A percentile compares a stretch with the other conserved stretches of the same genome.
Evolutionary conservation across 2,329 filamentous ascomycete species (phyloP).

Genomic region (Basipetospora chlamydospora): DNA sequence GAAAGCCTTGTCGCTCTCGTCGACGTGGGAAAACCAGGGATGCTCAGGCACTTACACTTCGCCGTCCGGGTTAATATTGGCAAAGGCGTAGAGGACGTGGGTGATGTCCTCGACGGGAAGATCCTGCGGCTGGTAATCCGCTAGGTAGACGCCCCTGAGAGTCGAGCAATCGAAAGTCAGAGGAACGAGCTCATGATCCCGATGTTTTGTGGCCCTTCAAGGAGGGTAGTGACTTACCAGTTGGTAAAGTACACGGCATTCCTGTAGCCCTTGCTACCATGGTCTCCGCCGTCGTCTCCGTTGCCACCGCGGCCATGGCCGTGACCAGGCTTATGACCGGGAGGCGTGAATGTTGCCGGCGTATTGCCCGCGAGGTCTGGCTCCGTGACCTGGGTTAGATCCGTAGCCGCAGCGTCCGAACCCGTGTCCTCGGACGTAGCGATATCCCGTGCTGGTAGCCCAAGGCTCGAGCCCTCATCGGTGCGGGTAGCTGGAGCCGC

Average conservation of each 20-base stretch:
- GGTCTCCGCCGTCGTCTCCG: neutral
- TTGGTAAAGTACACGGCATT: constrained; percentile 41
- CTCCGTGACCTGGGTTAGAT: too few relatives aligned
- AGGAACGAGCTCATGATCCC: constrained; percentile 15
- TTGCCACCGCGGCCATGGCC: too few relatives aligned
- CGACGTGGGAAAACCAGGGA: neutral
- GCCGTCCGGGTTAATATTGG: constrained; percentile 9
- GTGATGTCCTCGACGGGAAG: constrained; percentile 54
- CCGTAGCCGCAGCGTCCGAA: too few relatives aligned
- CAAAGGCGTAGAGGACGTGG: constrained; percentile 48
- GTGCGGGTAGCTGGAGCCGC: neutral
- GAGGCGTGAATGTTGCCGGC: too few relatives aligned
- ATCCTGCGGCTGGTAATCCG: constrained; percentile 56
- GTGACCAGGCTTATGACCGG: too few relatives aligned
- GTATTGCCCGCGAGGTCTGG: too few relatives aligned
- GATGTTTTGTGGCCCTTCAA: constrained; percentile 11
- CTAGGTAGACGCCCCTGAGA: constrained; percentile 52
- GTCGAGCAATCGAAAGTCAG: constrained; percentile 24
- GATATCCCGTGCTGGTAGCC: too few relatives aligned
- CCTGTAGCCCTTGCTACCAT: neutral
- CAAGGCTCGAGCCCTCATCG: too few relatives aligned
- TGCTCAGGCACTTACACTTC: constrained; percentile 11
- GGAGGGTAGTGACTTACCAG: constrained; percentile 36
- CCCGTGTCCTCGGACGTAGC: too few relatives aligned
- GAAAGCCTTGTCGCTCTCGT: too few relatives aligned